Evolutionary conservation across 805 yeast genomes (phyloP).

Genomic region (Blastobotrys robertii): DNA sequence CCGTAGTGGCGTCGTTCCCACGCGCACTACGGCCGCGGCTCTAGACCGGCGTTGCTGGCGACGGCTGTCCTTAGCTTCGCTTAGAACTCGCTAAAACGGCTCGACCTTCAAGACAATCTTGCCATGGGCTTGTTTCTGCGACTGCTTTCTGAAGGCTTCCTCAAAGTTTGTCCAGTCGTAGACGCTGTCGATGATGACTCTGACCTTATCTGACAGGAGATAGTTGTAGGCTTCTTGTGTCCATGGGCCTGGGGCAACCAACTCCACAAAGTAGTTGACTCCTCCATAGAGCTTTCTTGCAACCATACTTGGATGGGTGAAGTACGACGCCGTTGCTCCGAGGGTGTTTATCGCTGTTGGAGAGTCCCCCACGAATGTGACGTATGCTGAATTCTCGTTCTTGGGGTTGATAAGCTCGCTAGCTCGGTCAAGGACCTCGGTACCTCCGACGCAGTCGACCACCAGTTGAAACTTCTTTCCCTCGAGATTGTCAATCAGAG

Average conservation of each 20-base stretch:
- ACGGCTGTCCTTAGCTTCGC: no score
- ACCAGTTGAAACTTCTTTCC: slow-evolving; percentile 46
- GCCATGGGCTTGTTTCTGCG: slow-evolving; percentile 47
- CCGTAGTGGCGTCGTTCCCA: no score
- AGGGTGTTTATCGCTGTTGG: slow-evolving; percentile 11
- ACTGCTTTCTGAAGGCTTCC: slow-evolving; percentile 41
- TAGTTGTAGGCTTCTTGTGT: slow-evolving; percentile 34
- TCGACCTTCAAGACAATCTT: slow-evolving; percentile 43
- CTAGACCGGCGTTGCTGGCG: no score
- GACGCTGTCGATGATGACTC: slow-evolving; percentile 45
- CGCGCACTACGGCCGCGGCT: no score
- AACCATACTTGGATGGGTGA: slow-evolving; percentile 15
- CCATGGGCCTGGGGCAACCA: slow-evolving; percentile 29
- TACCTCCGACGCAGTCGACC: slow-evolving; percentile 57
- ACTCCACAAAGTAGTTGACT: slow-evolving; percentile 20
- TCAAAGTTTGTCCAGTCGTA: slow-evolving; percentile 39
- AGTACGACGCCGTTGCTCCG: slow-evolving; percentile 18
- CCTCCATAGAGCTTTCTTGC: slow-evolving; percentile 25
- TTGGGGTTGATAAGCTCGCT: slow-evolving; percentile 37
- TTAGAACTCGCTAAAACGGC: no score
- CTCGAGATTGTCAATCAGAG: slow-evolving; percentile 1
- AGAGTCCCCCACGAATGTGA: slow-evolving; percentile 48
- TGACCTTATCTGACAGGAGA: slow-evolving; percentile 36
- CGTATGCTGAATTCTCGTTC: slow-evolving; percentile 38
- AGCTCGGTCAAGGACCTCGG: slow-evolving; percentile 37